Base-by-base conservation (phyloP, 495 filamentous ascomycete species). In the Physcia stellaris region DNA sequence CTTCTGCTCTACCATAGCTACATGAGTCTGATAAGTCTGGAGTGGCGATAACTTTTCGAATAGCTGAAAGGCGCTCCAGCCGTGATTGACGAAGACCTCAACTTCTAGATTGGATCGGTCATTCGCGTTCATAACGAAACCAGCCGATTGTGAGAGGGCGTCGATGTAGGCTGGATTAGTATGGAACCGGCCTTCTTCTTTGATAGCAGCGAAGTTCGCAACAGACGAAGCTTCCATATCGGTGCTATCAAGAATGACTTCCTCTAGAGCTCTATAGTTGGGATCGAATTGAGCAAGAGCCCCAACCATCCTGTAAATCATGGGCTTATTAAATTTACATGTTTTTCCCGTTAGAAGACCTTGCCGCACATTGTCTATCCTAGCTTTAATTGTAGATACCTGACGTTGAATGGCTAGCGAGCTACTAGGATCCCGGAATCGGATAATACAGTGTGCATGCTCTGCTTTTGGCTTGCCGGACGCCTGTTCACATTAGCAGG, bases 221-320 rank as follows among this genome's bases (percentile, higher is more conserved):
- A 42, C 42, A 19, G 49, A 53, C 4, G 40, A 27, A 4, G 56
- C 54, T 38, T 57, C 52, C 4, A 45, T 28, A 6, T 37, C 24
- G 28, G 47, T 37, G 34, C 49, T 51, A 39, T 52, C 41, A 42
- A 56, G 40, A 23, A 45, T 36, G 9, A 55, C 40, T 37, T 55
- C 52, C 7, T 49, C 39, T 70, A 83, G 73, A 10, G 73, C 73
- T 35, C 63, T 60, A 55, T 79, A 86, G 16, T 67, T 60, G 4
- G 45, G 54, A 32, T 67, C 61, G 46, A 78, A 83, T 38, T 79
- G 70, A 20, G 79, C 79, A 1, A 83, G 55, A 24, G 75, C 63
- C 6, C 61, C 47, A 43, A 85, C 73, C 18, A 80, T 56, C 47
- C 78, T 77, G 56, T 83, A 85, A 4, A 69, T 73, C 53, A 82